These are phyloP conservation scores for Juncus effusus DNA, from an alignment of 176 grass and related monocot species.

Conservation along the genomic window DNA sequence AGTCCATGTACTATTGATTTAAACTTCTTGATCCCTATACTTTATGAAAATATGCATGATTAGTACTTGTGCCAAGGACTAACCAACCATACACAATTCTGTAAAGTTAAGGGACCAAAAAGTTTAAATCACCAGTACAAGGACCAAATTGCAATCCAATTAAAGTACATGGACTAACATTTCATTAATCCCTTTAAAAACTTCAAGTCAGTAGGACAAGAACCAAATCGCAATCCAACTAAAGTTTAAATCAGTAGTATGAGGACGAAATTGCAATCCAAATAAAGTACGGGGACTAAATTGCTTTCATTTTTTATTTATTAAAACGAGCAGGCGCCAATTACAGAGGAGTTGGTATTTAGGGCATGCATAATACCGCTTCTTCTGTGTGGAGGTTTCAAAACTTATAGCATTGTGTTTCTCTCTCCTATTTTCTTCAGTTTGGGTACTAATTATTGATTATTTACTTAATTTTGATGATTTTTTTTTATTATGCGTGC, in stretches of 20 bases:
- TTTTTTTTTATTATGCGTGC: background rate
- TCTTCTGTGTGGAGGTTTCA: conserved; percentile 92
- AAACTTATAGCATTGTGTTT: conserved; percentile 62
- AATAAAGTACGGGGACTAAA: conserved; percentile 19
- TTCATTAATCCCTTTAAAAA: background rate
- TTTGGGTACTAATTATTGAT: conserved; percentile 58
- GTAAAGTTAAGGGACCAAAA: no score
- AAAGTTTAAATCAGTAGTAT: background rate
- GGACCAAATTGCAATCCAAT: no score
- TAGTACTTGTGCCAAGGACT: no score
- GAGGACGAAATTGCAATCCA: background rate
- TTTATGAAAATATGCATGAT: no score
- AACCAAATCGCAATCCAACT: no score
- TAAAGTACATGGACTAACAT: background rate
- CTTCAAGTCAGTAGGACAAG: conserved; percentile 4
- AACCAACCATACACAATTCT: no score
- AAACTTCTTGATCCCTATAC: no score
- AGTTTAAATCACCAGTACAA: no score
- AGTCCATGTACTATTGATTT: no score
- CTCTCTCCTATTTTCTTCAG: conserved; percentile 95
- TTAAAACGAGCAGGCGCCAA: conserved; percentile 65
- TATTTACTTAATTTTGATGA: conserved; percentile 8
- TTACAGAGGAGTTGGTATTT: conserved; percentile 93
- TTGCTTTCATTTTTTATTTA: conserved; percentile 10
- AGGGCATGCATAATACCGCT: conserved; percentile 94